Conservation (phyloP, 176 grass and related monocot species). For the Dactylis glomerata region DNA sequence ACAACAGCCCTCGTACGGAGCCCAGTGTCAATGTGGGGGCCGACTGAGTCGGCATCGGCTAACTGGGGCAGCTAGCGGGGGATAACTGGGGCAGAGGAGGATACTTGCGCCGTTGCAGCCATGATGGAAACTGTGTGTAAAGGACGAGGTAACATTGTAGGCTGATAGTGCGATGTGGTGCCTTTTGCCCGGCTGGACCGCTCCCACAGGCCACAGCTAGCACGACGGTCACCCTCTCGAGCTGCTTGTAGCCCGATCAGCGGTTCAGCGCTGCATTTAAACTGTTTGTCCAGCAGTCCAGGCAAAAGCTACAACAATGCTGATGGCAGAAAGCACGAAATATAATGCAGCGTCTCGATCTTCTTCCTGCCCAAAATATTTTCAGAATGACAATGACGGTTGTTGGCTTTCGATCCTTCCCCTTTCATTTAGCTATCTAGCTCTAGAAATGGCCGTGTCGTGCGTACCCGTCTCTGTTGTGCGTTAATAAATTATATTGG, state of each 20-base stretch:
- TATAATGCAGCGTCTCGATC: background rate
- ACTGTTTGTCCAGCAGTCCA: no score
- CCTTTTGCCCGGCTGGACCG: constrained; percentile 9
- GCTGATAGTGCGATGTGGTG: constrained; percentile 19
- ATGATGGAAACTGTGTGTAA: background rate
- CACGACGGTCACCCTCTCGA: background rate
- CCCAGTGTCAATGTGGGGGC: no score
- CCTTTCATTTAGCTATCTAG: background rate
- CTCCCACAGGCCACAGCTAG: background rate
- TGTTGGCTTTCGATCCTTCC: background rate
- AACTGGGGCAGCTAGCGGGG: no score
- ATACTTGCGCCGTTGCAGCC: background rate
- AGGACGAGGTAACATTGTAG: background rate
- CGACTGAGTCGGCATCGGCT: no score
- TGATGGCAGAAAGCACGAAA: constrained; percentile 7
- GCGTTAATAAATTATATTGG: background rate
- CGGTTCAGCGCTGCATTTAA: no score
- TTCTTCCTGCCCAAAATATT: constrained; percentile 1
- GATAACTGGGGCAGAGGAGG: no score
- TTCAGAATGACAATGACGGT: background rate
- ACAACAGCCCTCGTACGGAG: no score
- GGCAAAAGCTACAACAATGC: background rate
- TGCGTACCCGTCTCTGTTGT: constrained; percentile 16
- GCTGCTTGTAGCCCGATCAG: no score
- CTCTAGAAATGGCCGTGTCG: background rate